Base-by-base conservation (phyloP, 2,329 filamentous ascomycete species). In the Mycosphaerelloides madeirae region DNA sequence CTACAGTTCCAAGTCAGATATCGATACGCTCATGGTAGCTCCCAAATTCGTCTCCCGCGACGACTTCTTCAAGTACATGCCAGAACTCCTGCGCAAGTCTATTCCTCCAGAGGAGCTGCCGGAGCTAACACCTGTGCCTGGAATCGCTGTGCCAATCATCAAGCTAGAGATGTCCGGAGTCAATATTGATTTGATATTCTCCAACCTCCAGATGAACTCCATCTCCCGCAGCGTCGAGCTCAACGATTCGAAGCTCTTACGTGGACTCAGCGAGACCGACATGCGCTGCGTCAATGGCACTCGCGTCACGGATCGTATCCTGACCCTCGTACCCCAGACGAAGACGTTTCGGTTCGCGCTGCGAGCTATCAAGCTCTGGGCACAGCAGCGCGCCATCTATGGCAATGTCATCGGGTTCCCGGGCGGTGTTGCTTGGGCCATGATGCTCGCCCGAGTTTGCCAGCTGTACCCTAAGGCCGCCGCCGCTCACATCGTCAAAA, bases 371-470 rank as follows among this genome's bases (percentile, higher is more conserved):
- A 98, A 98, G 69, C 76, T 98, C 6, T 98, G 93, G 93, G 90
- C 93, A 8, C 87, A 95, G 62, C 81, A 77, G 73, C 85, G 91
- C 49, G 93, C 87, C 18, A 88, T 97, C 37, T 97, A 97, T 63
- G 88, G 88, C 53, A 96, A 96, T 60, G 90, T 97, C 52, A 89
- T 95, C 67, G 93, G 93, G 19, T 98, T 93, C 56, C 93, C 93
- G 2, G 93, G 93, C 57, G 93, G 93, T 68, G 90, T 98, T 31
- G 93, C 93, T 4, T 98, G 91, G 88, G 93, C 91, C 11, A 96
- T 98, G 85, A 78, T 98, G 61, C 90, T 97, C 20, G 93, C 93
- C 40, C 80, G 93, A 52, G 87, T 97, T 32, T 97, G 93, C 66
- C 93, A 98, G 67, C 78, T 98, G 13, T 98, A 97, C 60, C 93